Conservation (phyloP, 306 rosid genomes). For the Glycine soja region DNA sequence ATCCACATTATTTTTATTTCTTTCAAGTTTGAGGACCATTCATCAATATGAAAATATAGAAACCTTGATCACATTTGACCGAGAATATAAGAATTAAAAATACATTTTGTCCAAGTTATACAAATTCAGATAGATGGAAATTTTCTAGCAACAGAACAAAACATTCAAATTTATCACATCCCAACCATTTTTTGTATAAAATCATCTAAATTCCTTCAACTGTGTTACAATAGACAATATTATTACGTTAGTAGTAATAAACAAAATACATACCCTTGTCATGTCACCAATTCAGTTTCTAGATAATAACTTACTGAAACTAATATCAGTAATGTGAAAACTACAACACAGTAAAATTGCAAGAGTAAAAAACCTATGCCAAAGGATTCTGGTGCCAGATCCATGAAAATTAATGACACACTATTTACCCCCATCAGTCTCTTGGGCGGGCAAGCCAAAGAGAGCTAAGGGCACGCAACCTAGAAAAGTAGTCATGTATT, state of each 20-base stretch:
- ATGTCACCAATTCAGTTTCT: constrained; percentile 44
- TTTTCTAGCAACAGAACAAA: neutral
- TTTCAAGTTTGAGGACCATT: no score
- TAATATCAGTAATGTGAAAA: constrained; percentile 33
- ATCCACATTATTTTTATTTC: no score
- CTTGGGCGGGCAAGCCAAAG: constrained; percentile 95
- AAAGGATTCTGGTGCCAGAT: constrained; percentile 15
- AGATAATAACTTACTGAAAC: constrained; percentile 37
- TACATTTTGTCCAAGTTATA: neutral
- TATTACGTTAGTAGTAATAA: constrained; percentile 29
- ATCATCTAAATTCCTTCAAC: neutral
- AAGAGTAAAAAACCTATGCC: constrained; percentile 37
- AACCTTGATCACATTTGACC: no score
- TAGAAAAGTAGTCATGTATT: constrained; percentile 76
- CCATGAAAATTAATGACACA: constrained; percentile 34
- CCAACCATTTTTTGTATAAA: constrained; percentile 5
- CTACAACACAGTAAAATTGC: constrained; percentile 32
- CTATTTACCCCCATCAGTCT: constrained; percentile 55
- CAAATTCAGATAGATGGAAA: neutral
- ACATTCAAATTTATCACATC: constrained; percentile 14
- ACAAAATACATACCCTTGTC: constrained; percentile 45
- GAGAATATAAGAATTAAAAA: no score
- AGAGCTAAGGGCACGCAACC: constrained; percentile 89
- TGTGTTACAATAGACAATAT: constrained; percentile 41
- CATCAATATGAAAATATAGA: no score